phyloP scores from a whole-genome alignment of 805 yeast genomes.

The Sugiyamaella qingdaonensis region DNA sequence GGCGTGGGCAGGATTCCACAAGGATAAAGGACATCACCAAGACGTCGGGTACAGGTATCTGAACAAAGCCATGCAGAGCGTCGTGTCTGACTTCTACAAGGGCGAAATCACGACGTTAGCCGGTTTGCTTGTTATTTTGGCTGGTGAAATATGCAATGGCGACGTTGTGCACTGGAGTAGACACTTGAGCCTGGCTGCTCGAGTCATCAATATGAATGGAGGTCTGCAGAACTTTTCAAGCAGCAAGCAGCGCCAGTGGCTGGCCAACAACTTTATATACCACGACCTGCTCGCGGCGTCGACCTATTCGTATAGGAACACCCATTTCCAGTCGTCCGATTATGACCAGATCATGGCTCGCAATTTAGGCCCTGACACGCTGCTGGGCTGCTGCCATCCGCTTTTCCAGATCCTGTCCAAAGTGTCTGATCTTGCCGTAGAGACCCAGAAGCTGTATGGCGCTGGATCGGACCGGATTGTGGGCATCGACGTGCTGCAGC shows the following conservation, averaged over 20 bases:
- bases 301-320: constrained; percentile 50
- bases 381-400: constrained; percentile 68
- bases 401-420: constrained; percentile 65
- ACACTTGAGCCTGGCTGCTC: constrained; percentile 62
- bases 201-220: constrained; percentile 55
- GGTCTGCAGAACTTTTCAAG: constrained; percentile 51
- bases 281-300: constrained; percentile 71
- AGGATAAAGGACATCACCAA: constrained; percentile 27
- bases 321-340: constrained; percentile 59
- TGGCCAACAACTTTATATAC: constrained; percentile 73
- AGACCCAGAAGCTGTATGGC: constrained; percentile 39
- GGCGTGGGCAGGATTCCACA: constrained; percentile 51
- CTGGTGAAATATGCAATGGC: constrained; percentile 81
- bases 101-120: constrained; percentile 47
- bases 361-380: constrained; percentile 54
- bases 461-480: constrained; percentile 9
- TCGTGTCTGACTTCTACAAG: constrained; percentile 16
- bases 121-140: constrained; percentile 60
- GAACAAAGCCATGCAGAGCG: constrained; percentile 23
- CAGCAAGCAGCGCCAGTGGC: constrained; percentile 61
- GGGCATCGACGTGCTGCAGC: constrained; percentile 13
- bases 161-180: constrained; percentile 74
- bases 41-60: constrained; percentile 27
- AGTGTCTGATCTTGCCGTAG: constrained; percentile 56
- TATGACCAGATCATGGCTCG: constrained; percentile 49